Evolutionary conservation across 1,139 yeast species (phyloP).

Genomic region (Hansenula lynferdii): DNA sequence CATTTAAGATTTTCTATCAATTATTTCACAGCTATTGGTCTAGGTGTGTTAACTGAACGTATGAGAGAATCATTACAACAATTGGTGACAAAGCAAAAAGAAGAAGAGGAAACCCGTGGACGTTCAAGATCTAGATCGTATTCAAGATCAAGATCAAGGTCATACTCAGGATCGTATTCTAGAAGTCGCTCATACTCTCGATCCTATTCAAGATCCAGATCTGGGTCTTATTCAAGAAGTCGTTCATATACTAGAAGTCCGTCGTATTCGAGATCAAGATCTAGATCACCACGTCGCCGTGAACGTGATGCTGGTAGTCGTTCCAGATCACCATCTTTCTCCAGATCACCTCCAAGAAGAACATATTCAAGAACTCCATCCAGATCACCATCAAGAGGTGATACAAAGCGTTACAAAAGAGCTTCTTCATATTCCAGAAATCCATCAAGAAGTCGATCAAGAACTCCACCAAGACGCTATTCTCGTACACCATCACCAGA

Average conservation of each 20-base stretch:
- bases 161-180: constrained; percentile 19
- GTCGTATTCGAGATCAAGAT: constrained; percentile 8
- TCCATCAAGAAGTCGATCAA: not conserved
- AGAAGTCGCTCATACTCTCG: constrained; percentile 11
- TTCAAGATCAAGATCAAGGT: constrained; percentile 10
- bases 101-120: constrained; percentile 16
- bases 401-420: not conserved
- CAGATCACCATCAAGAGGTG: constrained; percentile 4
- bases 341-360: not conserved
- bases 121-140: constrained; percentile 19
- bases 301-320: constrained; percentile 4
- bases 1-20: constrained; percentile 77
- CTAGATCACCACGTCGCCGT: constrained; percentile 5
- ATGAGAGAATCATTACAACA: constrained; percentile 52
- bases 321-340: not conserved
- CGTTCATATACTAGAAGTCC: not conserved
- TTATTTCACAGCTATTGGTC: constrained; percentile 87
- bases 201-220: constrained; percentile 6
- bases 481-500: not conserved
- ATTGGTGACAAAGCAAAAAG: constrained; percentile 19
- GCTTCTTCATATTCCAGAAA: constrained; percentile 5
- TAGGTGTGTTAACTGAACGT: constrained; percentile 77
- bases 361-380: constrained; percentile 9
- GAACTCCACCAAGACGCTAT: not conserved
- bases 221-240: constrained; percentile 7